Percentiles rank a stretch among this genome's conserved stretches.
phyloP scores from a whole-genome alignment of 1,284 basidiomycete species.

The Xanthoconium separans region DNA sequence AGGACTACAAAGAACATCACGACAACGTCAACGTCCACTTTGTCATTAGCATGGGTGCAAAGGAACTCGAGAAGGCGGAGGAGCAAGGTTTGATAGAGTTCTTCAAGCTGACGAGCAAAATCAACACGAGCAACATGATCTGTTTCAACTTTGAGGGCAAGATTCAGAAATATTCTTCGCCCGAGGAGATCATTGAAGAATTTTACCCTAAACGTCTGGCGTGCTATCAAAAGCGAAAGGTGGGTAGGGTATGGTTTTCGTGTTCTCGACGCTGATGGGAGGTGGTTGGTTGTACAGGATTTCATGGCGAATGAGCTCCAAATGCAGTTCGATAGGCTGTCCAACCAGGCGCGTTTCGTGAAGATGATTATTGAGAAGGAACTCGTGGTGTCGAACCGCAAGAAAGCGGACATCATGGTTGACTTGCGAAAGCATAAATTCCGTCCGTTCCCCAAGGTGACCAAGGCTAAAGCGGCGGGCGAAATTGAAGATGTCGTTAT shows the following conservation, averaged over 20 bases:
- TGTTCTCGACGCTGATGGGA: neutral
- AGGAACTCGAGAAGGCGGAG: constrained; percentile 85
- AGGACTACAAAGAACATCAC: constrained; percentile 97
- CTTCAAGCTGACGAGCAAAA: constrained; percentile 86
- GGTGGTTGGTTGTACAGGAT: constrained; percentile 54
- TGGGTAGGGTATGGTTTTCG: constrained; percentile 25
- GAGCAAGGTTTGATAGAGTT: constrained; percentile 86
- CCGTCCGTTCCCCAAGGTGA: constrained; percentile 83
- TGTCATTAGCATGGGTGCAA: constrained; percentile 77
- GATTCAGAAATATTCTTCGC: constrained; percentile 90
- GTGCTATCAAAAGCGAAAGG: constrained; percentile 95
- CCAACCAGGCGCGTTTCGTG: constrained; percentile 96
- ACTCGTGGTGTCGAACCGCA: constrained; percentile 90
- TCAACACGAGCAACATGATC: constrained; percentile 97
- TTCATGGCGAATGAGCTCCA: constrained; percentile 86
- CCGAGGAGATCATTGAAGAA: constrained; percentile 93
- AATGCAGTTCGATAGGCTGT: constrained; percentile 78
- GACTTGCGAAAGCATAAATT: constrained; percentile 88
- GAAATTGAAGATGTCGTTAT: constrained; percentile 69
- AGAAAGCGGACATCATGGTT: constrained; percentile 82
- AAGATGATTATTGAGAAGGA: constrained; percentile 93
- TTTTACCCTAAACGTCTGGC: constrained; percentile 91
- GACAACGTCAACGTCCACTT: constrained; percentile 94
- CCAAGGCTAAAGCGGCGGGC: constrained; percentile 69
- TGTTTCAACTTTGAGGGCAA: constrained; percentile 96